phyloP scores from a whole-genome alignment of 257 asterid species.

The Nicotiana obtusifolia region DNA sequence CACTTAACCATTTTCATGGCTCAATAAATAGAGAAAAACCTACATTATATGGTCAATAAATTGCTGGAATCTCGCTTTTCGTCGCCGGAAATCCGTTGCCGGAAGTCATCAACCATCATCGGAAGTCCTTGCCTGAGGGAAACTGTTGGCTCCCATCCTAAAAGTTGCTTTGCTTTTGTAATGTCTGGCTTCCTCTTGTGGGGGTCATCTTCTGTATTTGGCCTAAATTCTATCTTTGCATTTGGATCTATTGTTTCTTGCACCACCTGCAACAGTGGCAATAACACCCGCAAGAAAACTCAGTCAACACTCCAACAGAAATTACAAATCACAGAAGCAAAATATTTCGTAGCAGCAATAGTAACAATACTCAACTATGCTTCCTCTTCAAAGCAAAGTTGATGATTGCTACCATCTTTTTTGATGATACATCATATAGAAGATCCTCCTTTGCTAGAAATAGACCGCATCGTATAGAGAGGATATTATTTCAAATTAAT shows the following conservation, averaged over 20 bases:
- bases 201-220: slow-evolving; percentile 82
- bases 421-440: too few species aligned
- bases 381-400: too few species aligned
- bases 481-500: too few species aligned
- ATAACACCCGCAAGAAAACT: too few species aligned
- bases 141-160: slow-evolving; percentile 73
- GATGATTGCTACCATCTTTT: too few species aligned
- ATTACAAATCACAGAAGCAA: too few species aligned
- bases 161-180: slow-evolving; percentile 64
- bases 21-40: background rate
- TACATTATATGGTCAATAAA: background rate
- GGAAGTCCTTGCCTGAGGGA: slow-evolving; percentile 79
- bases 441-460: too few species aligned
- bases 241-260: slow-evolving; percentile 74
- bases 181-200: slow-evolving; percentile 91
- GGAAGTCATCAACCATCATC: slow-evolving; percentile 71
- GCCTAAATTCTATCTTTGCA: slow-evolving; percentile 70
- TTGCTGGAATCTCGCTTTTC: background rate
- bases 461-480: too few species aligned
- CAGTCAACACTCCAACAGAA: too few species aligned
- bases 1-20: background rate
- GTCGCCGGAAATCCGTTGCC: slow-evolving; percentile 54
- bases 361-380: too few species aligned
- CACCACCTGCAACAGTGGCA: slow-evolving; percentile 84
- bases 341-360: too few species aligned